Percentiles rank a stretch among this genome's conserved stretches.
Evolutionary conservation across 2,329 filamentous ascomycete genomes (phyloP).

Genomic region (Neurospora crassa): DNA sequence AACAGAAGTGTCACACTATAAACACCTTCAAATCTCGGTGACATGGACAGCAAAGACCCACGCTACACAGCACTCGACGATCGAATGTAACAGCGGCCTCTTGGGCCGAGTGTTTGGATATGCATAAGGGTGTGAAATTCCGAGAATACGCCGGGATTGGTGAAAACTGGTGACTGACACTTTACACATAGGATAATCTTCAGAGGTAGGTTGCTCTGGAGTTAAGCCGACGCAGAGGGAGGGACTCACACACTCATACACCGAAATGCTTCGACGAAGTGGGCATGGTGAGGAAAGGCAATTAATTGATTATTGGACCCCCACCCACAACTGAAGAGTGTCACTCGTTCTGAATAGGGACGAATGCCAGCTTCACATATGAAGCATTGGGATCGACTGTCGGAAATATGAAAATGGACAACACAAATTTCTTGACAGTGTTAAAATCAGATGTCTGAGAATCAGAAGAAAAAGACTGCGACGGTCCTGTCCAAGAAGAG

Average conservation of each 20-base stretch:
- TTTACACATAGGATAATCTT: constrained; percentile 1
- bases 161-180: constrained; percentile 1
- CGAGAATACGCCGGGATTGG: constrained; percentile 19
- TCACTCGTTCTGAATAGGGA: too few species aligned
- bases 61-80: not conserved
- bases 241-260: not conserved
- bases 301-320: not conserved
- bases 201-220: not conserved
- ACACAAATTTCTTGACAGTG: not conserved
- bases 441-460: not conserved
- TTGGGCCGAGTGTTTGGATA: constrained; percentile 6
- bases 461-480: not conserved
- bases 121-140: constrained; percentile 14
- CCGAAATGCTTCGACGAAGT: not conserved
- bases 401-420: not conserved
- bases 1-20: not conserved
- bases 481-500: not conserved
- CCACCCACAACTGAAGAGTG: not conserved
- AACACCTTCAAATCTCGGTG: not conserved
- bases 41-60: not conserved
- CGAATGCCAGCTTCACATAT: not conserved
- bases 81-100: constrained; percentile 2
- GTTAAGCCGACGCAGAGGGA: not conserved
- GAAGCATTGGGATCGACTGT: not conserved
- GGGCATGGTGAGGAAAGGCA: not conserved